Base-by-base conservation (phyloP, 305 asterid species). In the Coffea humblotiana region DNA sequence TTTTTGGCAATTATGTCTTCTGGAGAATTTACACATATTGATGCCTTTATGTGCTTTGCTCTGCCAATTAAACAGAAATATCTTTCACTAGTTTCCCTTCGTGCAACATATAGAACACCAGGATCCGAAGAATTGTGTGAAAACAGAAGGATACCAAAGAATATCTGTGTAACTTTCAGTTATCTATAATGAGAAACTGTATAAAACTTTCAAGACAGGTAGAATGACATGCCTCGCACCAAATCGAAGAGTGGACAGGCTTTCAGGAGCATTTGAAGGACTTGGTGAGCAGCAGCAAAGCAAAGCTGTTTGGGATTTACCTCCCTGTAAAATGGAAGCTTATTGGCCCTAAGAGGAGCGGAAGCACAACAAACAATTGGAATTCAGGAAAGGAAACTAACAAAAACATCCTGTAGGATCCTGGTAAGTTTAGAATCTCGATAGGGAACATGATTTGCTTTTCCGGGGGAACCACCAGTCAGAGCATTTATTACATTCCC, bases 251-350 rank as follows among this genome's bases (percentile, higher is more conserved):
- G 97, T 83, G 70, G 97, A 94, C 74, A 94, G 89, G 87, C 92
- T 94, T 87, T 92, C 98, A 66, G 93, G 81, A 79, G 90, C 90
- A 88, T 91, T 97, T 85, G 84, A 88, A 54, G 93, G 93, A 79
- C 97, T 90, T 69, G 98, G 98, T 37, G 98, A 94, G 88, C 98
- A 94, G 88, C 98, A 94, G 75, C 97, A 94, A 61, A 94, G 97
- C 85, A 94, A 82, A 66, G 97, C 92, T 80, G 97, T 90, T 79
- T 89, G 92, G 74, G 98, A 90, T 82, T 83, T 81, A 77, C 97
- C 97, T 71, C 97, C 95, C 98, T 94, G 90, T 78, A 77, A 81
- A 85, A 75, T 45, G 68, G 78, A 83, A 72, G 78, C 52, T 79
- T 83, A 82, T 86, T 84, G 37, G 79, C 80, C 71, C 75, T 25